Conservation (phyloP, 78 protist genomes). For the Cavenderia fasciculata region DNA sequence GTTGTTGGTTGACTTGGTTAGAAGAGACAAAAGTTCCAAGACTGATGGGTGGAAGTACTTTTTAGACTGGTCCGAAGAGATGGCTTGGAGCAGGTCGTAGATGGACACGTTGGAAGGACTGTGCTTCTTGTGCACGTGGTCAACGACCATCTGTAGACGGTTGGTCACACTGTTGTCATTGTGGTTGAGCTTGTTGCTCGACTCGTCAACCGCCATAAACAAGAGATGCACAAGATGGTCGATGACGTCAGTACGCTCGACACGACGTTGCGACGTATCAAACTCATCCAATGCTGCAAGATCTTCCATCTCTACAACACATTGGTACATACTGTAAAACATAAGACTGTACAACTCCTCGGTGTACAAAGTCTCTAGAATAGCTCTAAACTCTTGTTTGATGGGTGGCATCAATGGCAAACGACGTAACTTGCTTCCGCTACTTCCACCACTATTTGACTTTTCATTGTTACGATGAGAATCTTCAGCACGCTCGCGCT, state of each 20-base stretch:
- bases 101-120: not conserved
- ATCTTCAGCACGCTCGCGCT: slow-evolving; percentile 26
- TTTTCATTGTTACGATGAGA: not conserved
- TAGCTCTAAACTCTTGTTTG: slow-evolving; percentile 6
- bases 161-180: not conserved
- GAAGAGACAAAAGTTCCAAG: not conserved
- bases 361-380: not conserved
- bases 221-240: slow-evolving; percentile 13
- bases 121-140: too few species aligned
- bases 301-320: not conserved
- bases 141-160: not conserved
- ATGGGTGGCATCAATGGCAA: not conserved
- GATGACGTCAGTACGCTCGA: slow-evolving; percentile 6
- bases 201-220: not conserved
- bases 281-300: not conserved
- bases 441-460: not conserved
- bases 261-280: not conserved
- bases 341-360: not conserved
- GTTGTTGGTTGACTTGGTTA: not conserved
- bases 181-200: not conserved
- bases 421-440: not conserved
- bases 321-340: not conserved
- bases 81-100: not conserved
- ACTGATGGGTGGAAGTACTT: slow-evolving; percentile 3
- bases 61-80: not conserved